Percentiles rank a stretch among this genome's conserved stretches.
Evolutionary conservation across 1,139 yeast species (phyloP).

Genomic region (Pneumocystis wakefieldiae): DNA sequence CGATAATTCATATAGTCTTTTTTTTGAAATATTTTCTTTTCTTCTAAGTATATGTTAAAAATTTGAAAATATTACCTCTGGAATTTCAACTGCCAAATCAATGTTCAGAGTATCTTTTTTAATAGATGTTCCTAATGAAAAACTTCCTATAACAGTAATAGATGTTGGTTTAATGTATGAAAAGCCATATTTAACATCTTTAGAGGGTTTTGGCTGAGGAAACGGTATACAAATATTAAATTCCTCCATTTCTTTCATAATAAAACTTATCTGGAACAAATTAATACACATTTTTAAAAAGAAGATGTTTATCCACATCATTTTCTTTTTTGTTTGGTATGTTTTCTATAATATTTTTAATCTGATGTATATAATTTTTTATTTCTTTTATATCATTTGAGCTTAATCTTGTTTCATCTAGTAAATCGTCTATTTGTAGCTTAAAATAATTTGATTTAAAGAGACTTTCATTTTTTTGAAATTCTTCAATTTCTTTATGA

Average conservation of each 20-base stretch:
- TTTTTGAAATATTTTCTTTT: constrained; percentile 43
- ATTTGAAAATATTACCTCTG: constrained; percentile 24
- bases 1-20: constrained; percentile 86
- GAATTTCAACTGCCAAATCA: constrained; percentile 76
- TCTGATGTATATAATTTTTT: constrained; percentile 62
- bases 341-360: constrained; percentile 53
- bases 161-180: constrained; percentile 57
- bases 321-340: constrained; percentile 42
- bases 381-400: constrained; percentile 50
- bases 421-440: constrained; percentile 77
- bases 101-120: constrained; percentile 47
- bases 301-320: background rate
- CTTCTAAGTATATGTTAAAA: background rate
- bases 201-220: constrained; percentile 72
- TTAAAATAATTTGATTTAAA: constrained; percentile 25
- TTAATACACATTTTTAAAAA: background rate
- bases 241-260: constrained; percentile 33
- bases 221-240: constrained; percentile 56
- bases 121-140: constrained; percentile 72
- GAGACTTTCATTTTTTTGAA: background rate
- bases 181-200: constrained; percentile 52
- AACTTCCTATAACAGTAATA: constrained; percentile 73
- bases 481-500: background rate
- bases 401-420: constrained; percentile 62
- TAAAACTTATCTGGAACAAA: constrained; percentile 36